phyloP scores from a whole-genome alignment of 495 filamentous ascomycete genomes.

The Hypoxylon rickii region DNA sequence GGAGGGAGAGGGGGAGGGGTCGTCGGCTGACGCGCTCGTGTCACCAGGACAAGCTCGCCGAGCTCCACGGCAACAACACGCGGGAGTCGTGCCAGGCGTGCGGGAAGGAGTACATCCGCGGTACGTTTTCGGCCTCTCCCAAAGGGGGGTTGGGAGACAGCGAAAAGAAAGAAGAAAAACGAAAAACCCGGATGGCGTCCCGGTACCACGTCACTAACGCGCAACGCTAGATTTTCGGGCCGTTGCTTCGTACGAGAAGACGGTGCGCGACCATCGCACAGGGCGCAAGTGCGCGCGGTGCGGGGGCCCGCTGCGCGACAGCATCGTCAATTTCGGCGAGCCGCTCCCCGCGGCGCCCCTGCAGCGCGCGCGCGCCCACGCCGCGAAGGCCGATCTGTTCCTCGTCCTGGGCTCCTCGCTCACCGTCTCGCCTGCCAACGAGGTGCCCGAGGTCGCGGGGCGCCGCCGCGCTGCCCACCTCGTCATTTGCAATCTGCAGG shows the following conservation, averaged over 20 bases:
- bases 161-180: no score
- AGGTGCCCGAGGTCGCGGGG: constrained; percentile 45
- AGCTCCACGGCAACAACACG: constrained; percentile 54
- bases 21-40: constrained; percentile 2
- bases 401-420: constrained; percentile 51
- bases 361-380: constrained; percentile 40
- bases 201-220: not conserved
- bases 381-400: constrained; percentile 47
- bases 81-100: constrained; percentile 51
- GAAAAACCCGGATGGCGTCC: no score
- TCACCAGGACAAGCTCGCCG: constrained; percentile 42
- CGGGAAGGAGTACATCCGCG: constrained; percentile 51
- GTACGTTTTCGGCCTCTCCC: constrained; percentile 22
- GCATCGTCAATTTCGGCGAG: constrained; percentile 53
- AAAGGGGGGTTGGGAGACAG: no score
- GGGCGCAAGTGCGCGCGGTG: constrained; percentile 47
- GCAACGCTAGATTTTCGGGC: constrained; percentile 47
- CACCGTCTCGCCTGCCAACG: constrained; percentile 48
- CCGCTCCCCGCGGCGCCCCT: constrained; percentile 37
- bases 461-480: constrained; percentile 35
- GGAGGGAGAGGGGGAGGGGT: no score
- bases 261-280: constrained; percentile 50
- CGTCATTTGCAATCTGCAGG: constrained; percentile 52
- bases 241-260: constrained; percentile 48
- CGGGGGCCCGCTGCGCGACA: constrained; percentile 44